Conservation (phyloP, 2,329 filamentous ascomycete species). For the Fusarium sp. region DNA sequence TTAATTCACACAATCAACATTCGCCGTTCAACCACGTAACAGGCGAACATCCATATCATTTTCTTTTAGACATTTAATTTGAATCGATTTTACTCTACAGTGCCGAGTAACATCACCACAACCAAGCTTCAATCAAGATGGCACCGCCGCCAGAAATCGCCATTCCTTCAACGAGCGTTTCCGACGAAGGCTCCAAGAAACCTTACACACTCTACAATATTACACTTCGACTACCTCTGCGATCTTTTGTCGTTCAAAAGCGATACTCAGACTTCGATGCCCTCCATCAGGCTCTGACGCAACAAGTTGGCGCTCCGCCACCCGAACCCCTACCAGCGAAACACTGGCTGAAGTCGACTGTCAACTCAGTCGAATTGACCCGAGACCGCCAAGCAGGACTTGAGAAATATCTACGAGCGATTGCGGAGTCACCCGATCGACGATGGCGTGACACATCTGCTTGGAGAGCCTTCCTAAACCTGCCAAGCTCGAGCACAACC, state of each 20-base stretch:
- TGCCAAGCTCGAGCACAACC: slow-evolving; percentile 63
- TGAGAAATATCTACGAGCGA: slow-evolving; percentile 75
- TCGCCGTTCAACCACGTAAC: background rate
- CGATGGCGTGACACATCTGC: slow-evolving; percentile 77
- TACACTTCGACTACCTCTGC: slow-evolving; percentile 76
- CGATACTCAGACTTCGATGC: slow-evolving; percentile 81
- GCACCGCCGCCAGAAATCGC: slow-evolving; percentile 72
- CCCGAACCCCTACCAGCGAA: slow-evolving; percentile 75
- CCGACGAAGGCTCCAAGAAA: slow-evolving; percentile 62
- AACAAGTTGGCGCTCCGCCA: slow-evolving; percentile 68
- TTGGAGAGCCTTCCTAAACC: slow-evolving; percentile 77
- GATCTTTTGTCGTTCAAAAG: slow-evolving; percentile 78
- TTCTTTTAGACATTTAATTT: background rate
- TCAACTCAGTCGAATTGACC: slow-evolving; percentile 73
- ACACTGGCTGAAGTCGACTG: slow-evolving; percentile 78
- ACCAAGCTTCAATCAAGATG: slow-evolving; percentile 53
- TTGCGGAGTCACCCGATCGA: slow-evolving; percentile 76
- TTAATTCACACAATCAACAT: background rate
- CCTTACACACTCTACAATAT: slow-evolving; percentile 82
- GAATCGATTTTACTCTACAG: background rate
- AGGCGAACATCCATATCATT: background rate
- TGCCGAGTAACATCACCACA: background rate
- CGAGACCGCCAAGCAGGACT: slow-evolving; percentile 73
- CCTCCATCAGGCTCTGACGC: slow-evolving; percentile 69
- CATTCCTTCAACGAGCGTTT: slow-evolving; percentile 70